Conservation (phyloP, 2,329 filamentous ascomycete species). For the Xenosphaeropsis pyriputrescens region DNA sequence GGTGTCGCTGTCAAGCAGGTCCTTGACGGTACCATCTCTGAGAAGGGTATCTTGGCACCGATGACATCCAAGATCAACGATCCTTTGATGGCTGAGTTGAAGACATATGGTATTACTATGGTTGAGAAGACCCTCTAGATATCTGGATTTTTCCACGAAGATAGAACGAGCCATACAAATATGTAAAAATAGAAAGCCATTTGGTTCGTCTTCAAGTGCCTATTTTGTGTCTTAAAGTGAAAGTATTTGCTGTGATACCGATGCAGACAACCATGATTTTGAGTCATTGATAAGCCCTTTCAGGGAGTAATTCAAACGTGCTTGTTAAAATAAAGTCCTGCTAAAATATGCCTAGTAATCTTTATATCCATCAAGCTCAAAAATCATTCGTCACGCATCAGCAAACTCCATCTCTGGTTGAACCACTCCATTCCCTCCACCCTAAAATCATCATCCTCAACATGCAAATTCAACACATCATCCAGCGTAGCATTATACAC, state of each 20-base stretch:
- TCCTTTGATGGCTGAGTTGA: constrained; percentile 63
- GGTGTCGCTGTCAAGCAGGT: constrained; percentile 67
- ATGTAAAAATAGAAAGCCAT: too few species aligned
- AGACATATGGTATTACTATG: constrained; percentile 61
- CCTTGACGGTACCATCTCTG: constrained; percentile 55
- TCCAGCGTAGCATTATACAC: constrained; percentile 8
- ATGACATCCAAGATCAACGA: constrained; percentile 58
- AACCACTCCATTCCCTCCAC: constrained; percentile 1
- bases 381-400: background rate
- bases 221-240: too few species aligned
- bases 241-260: too few species aligned
- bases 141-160: constrained; percentile 4
- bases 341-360: too few species aligned
- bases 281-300: too few species aligned
- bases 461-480: constrained; percentile 1
- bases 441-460: constrained; percentile 2
- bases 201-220: too few species aligned
- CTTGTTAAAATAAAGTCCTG: too few species aligned
- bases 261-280: too few species aligned
- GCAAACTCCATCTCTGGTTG: constrained; percentile 32
- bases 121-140: constrained; percentile 45
- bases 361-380: too few species aligned
- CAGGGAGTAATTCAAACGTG: too few species aligned
- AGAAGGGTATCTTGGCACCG: constrained; percentile 65
- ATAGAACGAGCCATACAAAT: background rate